These are phyloP conservation scores for Nitzschia sp. DNA, from an alignment of 108 stramenopile genomes.

Conservation along the genomic window DNA sequence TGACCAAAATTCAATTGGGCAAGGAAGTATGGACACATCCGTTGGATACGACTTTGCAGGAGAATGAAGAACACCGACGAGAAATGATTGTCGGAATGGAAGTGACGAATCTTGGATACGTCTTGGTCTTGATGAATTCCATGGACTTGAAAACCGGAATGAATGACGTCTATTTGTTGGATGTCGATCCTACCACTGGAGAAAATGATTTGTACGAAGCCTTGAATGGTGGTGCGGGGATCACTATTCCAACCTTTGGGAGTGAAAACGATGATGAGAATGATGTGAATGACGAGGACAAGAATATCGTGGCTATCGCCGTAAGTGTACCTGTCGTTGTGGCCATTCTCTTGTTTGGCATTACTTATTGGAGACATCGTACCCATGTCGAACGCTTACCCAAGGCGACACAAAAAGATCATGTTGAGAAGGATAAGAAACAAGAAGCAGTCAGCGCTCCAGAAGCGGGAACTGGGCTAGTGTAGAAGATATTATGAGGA, in stretches of 20 bases:
- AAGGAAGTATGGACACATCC: neutral
- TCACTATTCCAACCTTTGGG: neutral
- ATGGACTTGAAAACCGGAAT: slow-evolving; percentile 1
- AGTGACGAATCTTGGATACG: neutral
- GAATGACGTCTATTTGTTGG: slow-evolving; percentile 13
- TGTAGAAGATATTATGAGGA: no score
- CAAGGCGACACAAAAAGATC: neutral
- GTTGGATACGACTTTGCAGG: neutral
- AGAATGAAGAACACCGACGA: neutral
- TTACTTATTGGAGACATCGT: neutral
- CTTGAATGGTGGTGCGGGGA: neutral
- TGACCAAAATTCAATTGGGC: neutral
- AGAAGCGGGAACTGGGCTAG: neutral
- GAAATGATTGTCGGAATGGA: slow-evolving; percentile 19
- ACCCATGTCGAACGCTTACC: slow-evolving; percentile 2
- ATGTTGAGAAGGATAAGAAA: neutral
- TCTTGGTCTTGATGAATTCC: slow-evolving; percentile 15
- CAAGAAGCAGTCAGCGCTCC: neutral
- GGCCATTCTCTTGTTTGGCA: neutral
- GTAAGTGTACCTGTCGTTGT: neutral
- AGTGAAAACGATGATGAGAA: neutral
- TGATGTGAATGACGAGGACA: neutral
- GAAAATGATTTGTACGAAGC: neutral
- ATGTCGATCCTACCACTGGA: slow-evolving; percentile 2
- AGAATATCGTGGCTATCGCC: neutral